These are phyloP conservation scores for Colletotrichum brevisporum DNA, from an alignment of 2,329 filamentous ascomycete species.

Conservation along the genomic window DNA sequence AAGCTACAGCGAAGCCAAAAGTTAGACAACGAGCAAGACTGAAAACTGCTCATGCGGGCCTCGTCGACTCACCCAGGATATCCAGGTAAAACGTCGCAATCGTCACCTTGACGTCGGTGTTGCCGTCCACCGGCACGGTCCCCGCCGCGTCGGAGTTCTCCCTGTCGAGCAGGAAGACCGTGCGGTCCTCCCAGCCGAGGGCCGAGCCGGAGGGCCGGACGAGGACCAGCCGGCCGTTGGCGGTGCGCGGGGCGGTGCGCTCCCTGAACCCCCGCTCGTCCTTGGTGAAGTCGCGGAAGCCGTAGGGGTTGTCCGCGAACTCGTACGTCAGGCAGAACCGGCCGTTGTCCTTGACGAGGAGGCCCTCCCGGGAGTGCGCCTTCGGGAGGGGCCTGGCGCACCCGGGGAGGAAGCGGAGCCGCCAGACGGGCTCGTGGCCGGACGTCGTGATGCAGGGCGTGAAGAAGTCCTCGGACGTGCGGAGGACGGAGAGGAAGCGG, in stretches of 20 bases:
- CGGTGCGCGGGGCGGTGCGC: neutral
- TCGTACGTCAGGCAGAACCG: conserved; percentile 22
- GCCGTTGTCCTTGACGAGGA: neutral
- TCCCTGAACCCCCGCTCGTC: conserved; percentile 9
- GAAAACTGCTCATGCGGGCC: neutral
- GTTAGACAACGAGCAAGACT: neutral
- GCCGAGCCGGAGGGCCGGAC: neutral
- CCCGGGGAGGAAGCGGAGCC: neutral
- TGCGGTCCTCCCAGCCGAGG: neutral
- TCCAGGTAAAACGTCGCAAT: conserved; percentile 8
- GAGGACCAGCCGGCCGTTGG: neutral
- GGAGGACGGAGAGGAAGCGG: conserved; percentile 17
- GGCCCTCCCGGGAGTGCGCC: neutral
- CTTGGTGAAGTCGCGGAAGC: neutral
- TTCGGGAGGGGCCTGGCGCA: neutral
- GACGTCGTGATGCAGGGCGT: conserved; percentile 27
- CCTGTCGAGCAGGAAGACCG: neutral
- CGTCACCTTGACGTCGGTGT: neutral
- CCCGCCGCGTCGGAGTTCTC: neutral
- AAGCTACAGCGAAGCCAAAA: no score
- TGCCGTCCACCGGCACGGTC: neutral
- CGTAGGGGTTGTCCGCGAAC: conserved; percentile 12
- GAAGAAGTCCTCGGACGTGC: conserved; percentile 24
- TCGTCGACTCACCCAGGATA: neutral
- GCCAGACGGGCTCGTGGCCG: conserved; percentile 14